Evolutionary conservation across 768 basidiomycete genomes (phyloP).

Genomic region (Mycena olivaceomarginata): DNA sequence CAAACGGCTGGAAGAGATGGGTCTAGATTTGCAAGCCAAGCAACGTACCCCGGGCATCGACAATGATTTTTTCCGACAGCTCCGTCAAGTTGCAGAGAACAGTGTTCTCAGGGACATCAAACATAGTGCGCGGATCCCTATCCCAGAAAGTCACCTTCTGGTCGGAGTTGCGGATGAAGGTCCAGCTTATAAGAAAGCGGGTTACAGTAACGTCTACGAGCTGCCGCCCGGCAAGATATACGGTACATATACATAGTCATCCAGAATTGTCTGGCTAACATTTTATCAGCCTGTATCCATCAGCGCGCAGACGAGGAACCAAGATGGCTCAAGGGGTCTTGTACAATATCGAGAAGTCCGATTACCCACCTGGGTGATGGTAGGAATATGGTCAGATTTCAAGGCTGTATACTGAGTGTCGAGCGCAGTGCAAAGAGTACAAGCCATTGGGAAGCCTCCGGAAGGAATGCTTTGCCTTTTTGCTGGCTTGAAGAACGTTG

Average conservation of each 20-base stretch:
- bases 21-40: conserved; percentile 67
- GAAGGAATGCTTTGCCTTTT: conserved; percentile 74
- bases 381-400: conserved; percentile 46
- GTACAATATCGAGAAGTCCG: conserved; percentile 82
- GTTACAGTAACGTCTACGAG: conserved; percentile 71
- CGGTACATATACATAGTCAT: conserved; percentile 63
- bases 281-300: conserved; percentile 74
- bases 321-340: conserved; percentile 75
- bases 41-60: conserved; percentile 61
- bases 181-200: conserved; percentile 73
- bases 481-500: conserved; percentile 77
- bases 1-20: conserved; percentile 66
- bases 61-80: conserved; percentile 73
- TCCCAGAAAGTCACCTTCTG: conserved; percentile 80
- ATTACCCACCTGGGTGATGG: conserved; percentile 87
- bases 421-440: conserved; percentile 77
- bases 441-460: conserved; percentile 83
- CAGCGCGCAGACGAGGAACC: conserved; percentile 68
- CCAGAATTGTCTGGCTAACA: conserved; percentile 8
- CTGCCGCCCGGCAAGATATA: conserved; percentile 79
- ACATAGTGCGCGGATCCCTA: conserved; percentile 82
- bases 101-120: conserved; percentile 85
- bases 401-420: conserved; percentile 11
- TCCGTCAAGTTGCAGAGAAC: conserved; percentile 78
- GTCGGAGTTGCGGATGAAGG: conserved; percentile 93